Conservation (phyloP, 139 green algal genomes). For the Tetradesmus obliquus region DNA sequence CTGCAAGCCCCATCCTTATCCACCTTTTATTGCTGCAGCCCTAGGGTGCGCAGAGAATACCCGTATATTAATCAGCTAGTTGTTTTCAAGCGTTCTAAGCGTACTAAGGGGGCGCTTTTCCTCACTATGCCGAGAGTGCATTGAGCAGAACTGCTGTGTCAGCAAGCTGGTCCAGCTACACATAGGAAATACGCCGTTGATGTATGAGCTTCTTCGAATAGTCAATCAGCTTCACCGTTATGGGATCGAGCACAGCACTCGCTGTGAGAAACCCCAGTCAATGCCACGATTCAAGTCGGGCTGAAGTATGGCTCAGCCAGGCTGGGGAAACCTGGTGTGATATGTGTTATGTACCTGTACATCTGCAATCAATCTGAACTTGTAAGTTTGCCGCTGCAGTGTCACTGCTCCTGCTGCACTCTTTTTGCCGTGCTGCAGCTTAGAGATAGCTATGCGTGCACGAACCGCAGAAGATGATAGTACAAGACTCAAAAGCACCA, state of each 20-base stretch:
- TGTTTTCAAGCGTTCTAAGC: not conserved
- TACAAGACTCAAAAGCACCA: not conserved
- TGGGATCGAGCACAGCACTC: not conserved
- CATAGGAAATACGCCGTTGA: too few relatives aligned
- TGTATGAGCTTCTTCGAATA: too few relatives aligned
- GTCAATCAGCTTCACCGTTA: not conserved
- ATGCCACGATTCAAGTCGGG: not conserved
- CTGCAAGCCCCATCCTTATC: not conserved
- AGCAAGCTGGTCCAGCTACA: not conserved
- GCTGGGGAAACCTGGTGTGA: not conserved
- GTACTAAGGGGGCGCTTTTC: not conserved
- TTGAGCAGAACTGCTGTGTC: not conserved
- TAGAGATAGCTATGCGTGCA: not conserved
- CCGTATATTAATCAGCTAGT: too few relatives aligned
- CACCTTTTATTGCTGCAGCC: not conserved
- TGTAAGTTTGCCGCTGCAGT: not conserved
- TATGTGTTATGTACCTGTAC: too few relatives aligned
- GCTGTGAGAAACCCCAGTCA: not conserved
- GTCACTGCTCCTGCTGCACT: not conserved
- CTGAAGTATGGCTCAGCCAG: not conserved
- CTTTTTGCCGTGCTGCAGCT: not conserved
- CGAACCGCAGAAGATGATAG: not conserved
- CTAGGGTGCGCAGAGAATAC: too few relatives aligned
- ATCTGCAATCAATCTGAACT: too few relatives aligned
- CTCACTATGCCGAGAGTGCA: too few relatives aligned